phyloP scores from a whole-genome alignment of 1,284 basidiomycete genomes.

The Cutaneotrichosporon spelunceum region DNA sequence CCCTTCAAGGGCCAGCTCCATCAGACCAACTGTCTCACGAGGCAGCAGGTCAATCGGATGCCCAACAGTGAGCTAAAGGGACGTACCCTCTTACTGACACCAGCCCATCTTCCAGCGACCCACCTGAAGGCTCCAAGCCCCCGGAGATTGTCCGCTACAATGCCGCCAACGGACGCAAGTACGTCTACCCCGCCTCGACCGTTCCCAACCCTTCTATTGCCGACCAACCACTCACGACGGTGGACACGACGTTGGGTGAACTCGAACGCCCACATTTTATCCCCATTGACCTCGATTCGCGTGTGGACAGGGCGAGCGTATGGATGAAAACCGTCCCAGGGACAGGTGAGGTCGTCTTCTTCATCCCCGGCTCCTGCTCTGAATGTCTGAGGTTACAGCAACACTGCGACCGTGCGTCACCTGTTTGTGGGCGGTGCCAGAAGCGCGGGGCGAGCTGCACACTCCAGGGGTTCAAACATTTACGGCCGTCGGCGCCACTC shows the following conservation, averaged over 20 bases:
- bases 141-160: neutral
- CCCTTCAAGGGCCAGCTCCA: neutral
- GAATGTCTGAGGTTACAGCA: conserved; percentile 29
- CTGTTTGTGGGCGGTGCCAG: conserved; percentile 33
- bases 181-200: conserved; percentile 73
- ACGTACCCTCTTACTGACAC: neutral
- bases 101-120: neutral
- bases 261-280: conserved; percentile 35
- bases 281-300: conserved; percentile 36
- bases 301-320: conserved; percentile 32
- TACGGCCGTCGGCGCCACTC: conserved; percentile 1
- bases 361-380: conserved; percentile 35
- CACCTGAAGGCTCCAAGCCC: neutral
- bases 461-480: conserved; percentile 23
- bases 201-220: conserved; percentile 55
- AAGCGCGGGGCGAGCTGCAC: conserved; percentile 23
- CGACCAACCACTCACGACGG: neutral
- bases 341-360: conserved; percentile 27
- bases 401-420: conserved; percentile 36
- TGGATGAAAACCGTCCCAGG: conserved; percentile 31
- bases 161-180: neutral
- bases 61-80: neutral
- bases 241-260: conserved; percentile 17
- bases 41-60: neutral
- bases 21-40: neutral